A percentile compares a stretch with the other conserved stretches of the same genome.
These are phyloP conservation scores for Camptophora hylomeconis DNA, from an alignment of 2,329 filamentous ascomycete species.

Conservation along the genomic window DNA sequence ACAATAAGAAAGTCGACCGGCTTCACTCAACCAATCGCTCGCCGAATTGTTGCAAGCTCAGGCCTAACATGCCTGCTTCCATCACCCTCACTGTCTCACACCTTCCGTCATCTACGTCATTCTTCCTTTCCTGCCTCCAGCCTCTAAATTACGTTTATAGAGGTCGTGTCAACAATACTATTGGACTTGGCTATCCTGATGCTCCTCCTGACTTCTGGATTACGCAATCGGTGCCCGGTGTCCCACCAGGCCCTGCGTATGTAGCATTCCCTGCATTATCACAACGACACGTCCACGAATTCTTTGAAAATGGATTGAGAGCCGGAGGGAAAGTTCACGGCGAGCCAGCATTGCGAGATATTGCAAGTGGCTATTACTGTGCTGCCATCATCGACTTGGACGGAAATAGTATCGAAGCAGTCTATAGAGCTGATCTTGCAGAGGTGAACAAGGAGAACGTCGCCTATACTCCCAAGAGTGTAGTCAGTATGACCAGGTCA, in stretches of 20 bases:
- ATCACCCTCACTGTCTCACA: constrained; percentile 59
- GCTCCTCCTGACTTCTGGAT: constrained; percentile 51
- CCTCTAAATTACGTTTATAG: constrained; percentile 65
- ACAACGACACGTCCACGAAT: constrained; percentile 52
- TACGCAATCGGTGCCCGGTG: constrained; percentile 44
- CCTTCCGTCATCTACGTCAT: constrained; percentile 66
- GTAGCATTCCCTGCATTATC: constrained; percentile 58
- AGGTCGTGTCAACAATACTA: constrained; percentile 45
- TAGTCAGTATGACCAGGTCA: constrained; percentile 1
- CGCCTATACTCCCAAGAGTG: constrained; percentile 8
- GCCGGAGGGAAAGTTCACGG: constrained; percentile 49
- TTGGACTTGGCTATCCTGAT: constrained; percentile 39
- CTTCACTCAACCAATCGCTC: constrained; percentile 11
- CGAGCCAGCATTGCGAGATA: constrained; percentile 39
- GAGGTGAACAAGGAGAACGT: constrained; percentile 24
- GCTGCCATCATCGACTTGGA: constrained; percentile 62
- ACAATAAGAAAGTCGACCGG: constrained; percentile 5
- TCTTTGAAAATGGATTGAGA: constrained; percentile 56
- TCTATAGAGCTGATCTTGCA: constrained; percentile 40
- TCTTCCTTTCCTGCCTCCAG: constrained; percentile 68
- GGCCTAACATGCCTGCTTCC: constrained; percentile 46
- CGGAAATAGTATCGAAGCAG: constrained; percentile 71
- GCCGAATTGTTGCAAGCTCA: too few relatives aligned
- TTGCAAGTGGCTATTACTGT: constrained; percentile 43
- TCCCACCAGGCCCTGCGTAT: constrained; percentile 42